Evolutionary conservation across 345 rosid genomes (phyloP).

Genomic region (Rhizophora apiculata): DNA sequence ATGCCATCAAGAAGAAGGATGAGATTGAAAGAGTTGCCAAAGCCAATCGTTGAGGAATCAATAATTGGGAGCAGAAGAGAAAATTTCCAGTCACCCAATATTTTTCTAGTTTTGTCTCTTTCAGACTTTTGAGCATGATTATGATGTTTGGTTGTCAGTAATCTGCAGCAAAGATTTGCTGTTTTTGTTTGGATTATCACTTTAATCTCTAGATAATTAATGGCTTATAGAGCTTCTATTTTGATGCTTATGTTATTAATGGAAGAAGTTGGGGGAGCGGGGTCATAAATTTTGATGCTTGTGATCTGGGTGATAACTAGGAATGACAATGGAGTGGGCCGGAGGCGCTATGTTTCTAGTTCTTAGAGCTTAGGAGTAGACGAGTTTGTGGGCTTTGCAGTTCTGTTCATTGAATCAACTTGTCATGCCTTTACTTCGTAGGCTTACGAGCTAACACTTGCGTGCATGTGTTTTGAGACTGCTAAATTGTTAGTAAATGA

Average conservation of each 20-base stretch:
- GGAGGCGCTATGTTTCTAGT: too few species aligned
- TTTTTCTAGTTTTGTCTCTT: not conserved
- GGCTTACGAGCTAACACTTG: too few species aligned
- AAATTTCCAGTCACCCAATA: not conserved
- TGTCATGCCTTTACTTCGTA: too few species aligned
- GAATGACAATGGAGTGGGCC: too few species aligned
- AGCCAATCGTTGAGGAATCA: conserved; percentile 62
- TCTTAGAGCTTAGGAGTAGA: too few species aligned
- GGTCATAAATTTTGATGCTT: too few species aligned
- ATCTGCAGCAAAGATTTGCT: not conserved
- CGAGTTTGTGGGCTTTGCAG: too few species aligned
- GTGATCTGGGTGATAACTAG: too few species aligned
- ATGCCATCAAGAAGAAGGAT: conserved; percentile 89
- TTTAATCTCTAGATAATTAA: not conserved
- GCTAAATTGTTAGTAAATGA: too few species aligned
- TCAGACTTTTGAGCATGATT: not conserved
- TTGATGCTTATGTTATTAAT: not conserved
- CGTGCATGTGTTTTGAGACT: too few species aligned
- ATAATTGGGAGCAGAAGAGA: not conserved
- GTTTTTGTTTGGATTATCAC: conserved; percentile 2
- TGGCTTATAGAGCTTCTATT: not conserved
- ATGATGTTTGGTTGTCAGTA: not conserved
- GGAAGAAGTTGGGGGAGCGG: not conserved
- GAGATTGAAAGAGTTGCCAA: conserved; percentile 91
- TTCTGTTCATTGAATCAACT: too few species aligned